phyloP scores from a whole-genome alignment of 257 asterid species.

The Marsdenia floribunda region DNA sequence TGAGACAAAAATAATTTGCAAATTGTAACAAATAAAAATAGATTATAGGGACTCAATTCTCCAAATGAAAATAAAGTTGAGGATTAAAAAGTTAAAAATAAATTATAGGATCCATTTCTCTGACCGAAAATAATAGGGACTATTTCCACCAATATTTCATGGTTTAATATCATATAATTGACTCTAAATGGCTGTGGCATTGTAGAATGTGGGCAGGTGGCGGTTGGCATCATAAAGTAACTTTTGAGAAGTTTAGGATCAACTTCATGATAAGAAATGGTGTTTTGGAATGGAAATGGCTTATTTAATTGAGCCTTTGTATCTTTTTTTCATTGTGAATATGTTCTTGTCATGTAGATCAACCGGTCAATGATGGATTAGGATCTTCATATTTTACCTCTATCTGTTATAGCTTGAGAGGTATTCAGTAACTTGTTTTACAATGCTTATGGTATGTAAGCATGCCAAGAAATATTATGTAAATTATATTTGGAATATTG shows the following conservation, averaged over 20 bases:
- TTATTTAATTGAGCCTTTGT: background rate
- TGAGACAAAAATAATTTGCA: too few species aligned
- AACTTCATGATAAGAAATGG: background rate
- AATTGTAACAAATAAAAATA: too few species aligned
- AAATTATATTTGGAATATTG: background rate
- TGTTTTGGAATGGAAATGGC: background rate
- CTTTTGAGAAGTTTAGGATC: background rate
- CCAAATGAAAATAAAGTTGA: too few species aligned
- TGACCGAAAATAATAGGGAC: too few species aligned
- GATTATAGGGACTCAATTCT: too few species aligned
- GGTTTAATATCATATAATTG: background rate
- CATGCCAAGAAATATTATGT: background rate
- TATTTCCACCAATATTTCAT: too few species aligned
- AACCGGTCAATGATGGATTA: background rate
- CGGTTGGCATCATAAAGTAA: background rate
- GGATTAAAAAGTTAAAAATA: too few species aligned
- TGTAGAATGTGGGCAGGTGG: background rate
- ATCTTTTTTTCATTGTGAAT: background rate
- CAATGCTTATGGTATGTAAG: background rate
- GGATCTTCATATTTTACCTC: background rate
- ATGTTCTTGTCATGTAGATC: background rate
- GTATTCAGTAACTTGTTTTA: background rate
- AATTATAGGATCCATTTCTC: too few species aligned
- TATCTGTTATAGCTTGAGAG: background rate
- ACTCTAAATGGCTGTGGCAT: background rate